Conservation (phyloP, 305 asterid species). For the Fraxinus platypoda region DNA sequence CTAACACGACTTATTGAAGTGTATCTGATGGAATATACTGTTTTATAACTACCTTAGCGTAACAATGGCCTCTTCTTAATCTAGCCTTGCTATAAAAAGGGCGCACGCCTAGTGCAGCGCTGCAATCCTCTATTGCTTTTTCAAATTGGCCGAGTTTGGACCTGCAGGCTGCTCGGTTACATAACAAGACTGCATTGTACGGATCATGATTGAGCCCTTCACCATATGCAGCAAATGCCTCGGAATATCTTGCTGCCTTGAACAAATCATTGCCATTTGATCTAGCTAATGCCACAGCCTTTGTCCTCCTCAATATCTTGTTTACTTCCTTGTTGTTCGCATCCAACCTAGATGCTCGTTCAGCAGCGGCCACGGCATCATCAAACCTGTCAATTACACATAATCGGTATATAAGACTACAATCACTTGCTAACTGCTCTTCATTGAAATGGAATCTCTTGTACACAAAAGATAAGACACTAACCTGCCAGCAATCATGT, state of each 20-base stretch:
- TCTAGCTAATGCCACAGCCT: slow-evolving; percentile 58
- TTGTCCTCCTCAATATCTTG: slow-evolving; percentile 42
- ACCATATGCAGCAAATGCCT: slow-evolving; percentile 70
- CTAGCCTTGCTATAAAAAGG: slow-evolving; percentile 69
- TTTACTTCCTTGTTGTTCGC: slow-evolving; percentile 61
- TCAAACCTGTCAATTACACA: slow-evolving; percentile 50
- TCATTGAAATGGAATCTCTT: neutral
- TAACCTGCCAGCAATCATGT: slow-evolving; percentile 78
- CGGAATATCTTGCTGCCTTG: slow-evolving; percentile 52
- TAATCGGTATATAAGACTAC: neutral
- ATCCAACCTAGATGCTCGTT: slow-evolving; percentile 61
- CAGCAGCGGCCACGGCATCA: slow-evolving; percentile 57
- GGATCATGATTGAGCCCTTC: slow-evolving; percentile 77
- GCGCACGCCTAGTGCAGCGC: slow-evolving; percentile 53
- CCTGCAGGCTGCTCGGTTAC: slow-evolving; percentile 83
- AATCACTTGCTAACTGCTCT: neutral
- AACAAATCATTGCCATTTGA: slow-evolving; percentile 71
- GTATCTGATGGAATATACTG: neutral
- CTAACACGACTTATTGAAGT: neutral
- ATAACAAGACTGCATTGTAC: slow-evolving; percentile 58
- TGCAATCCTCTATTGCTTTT: slow-evolving; percentile 76
- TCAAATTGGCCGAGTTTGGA: slow-evolving; percentile 66
- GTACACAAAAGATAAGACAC: neutral
- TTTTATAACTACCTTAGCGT: slow-evolving; percentile 40
- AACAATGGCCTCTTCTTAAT: slow-evolving; percentile 69